Evolutionary conservation across 495 filamentous ascomycete species (phyloP).

Genomic region (Cercophora sp.): DNA sequence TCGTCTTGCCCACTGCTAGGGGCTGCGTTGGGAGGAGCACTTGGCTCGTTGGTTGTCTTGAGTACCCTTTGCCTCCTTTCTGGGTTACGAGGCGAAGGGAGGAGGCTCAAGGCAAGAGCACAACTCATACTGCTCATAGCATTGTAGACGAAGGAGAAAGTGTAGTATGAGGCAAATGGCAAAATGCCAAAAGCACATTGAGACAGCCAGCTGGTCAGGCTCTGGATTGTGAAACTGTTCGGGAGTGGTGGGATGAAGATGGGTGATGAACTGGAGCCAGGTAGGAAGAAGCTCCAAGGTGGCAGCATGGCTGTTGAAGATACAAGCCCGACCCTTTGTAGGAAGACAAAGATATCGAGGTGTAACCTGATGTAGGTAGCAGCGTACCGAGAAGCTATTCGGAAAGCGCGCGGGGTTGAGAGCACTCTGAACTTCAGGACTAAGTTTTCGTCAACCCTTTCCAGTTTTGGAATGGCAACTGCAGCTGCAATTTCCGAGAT

Average conservation of each 20-base stretch:
- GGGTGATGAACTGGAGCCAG: constrained; percentile 45
- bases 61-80: too few species aligned
- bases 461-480: too few species aligned
- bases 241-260: constrained; percentile 36
- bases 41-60: too few species aligned
- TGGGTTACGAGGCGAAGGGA: neutral
- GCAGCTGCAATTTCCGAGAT: neutral
- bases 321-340: constrained; percentile 48
- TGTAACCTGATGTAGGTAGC: constrained; percentile 41
- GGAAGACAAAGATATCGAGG: constrained; percentile 42
- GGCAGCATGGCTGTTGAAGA: constrained; percentile 37
- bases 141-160: constrained; percentile 16
- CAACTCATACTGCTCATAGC: constrained; percentile 8
- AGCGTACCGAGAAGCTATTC: too few species aligned
- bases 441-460: too few species aligned
- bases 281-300: constrained; percentile 42
- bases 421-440: neutral
- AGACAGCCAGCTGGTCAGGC: constrained; percentile 29
- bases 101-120: neutral
- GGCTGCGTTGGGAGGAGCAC: too few species aligned
- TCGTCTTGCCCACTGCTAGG: neutral
- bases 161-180: constrained; percentile 35
- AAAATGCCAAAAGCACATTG: constrained; percentile 24
- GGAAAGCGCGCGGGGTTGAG: too few species aligned
- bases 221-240: constrained; percentile 17